Conservation (phyloP, 2,329 filamentous ascomycete species). For the Cordyceps militaris region DNA sequence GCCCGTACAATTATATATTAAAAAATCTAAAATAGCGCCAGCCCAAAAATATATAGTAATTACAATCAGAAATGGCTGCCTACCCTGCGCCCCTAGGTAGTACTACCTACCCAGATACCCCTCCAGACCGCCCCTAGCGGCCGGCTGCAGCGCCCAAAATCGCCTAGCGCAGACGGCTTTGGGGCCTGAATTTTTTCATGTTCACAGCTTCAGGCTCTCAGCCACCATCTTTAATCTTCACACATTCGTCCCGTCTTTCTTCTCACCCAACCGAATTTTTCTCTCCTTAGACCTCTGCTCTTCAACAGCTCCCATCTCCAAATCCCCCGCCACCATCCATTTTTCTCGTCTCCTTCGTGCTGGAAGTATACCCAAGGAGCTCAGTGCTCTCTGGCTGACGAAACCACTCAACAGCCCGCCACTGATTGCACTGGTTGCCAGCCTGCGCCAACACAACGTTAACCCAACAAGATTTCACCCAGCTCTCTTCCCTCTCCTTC, state of each 20-base stretch:
- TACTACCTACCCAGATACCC: not conserved
- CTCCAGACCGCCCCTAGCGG: constrained; percentile 5
- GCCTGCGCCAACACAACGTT: not conserved
- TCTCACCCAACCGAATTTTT: not conserved
- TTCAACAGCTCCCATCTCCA: not conserved
- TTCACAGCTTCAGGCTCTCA: constrained; percentile 1
- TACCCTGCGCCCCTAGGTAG: not conserved
- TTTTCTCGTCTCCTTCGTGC: not conserved
- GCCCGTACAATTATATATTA: too few species aligned
- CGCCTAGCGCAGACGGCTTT: constrained; percentile 17
- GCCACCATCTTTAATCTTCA: constrained; percentile 8
- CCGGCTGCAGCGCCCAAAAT: constrained; percentile 13
- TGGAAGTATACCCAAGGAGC: not conserved
- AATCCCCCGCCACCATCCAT: not conserved
- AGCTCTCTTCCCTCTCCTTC: not conserved
- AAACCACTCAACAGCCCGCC: not conserved
- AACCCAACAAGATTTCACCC: not conserved
- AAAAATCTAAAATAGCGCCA: too few species aligned
- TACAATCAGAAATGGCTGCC: too few species aligned
- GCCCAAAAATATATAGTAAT: too few species aligned
- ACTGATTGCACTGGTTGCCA: not conserved
- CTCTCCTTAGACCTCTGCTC: not conserved
- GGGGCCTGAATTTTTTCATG: constrained; percentile 11
- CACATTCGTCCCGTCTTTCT: not conserved
- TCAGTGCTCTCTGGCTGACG: not conserved